Percentiles rank a stretch among this genome's conserved stretches.
Conservation (phyloP, 345 rosid species). For the Gynandropsis gynandra region DNA sequence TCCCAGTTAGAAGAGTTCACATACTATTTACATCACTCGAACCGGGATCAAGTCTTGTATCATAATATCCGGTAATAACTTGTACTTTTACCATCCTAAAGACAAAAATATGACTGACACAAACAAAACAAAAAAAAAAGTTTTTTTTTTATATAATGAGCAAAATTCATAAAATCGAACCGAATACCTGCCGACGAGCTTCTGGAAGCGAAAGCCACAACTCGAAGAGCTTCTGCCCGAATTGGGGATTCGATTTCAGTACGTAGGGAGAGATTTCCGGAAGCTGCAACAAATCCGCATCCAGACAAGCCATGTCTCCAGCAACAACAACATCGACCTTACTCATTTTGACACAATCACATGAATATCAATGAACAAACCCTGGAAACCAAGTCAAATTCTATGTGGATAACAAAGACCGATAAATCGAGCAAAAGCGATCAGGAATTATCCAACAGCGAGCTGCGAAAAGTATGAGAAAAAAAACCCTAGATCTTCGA, state of each 20-base stretch:
- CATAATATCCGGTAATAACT: no score
- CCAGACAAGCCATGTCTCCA: conserved; percentile 58
- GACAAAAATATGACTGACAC: neutral
- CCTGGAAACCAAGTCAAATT: conserved; percentile 2
- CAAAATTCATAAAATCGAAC: neutral
- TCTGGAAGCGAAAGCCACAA: conserved; percentile 97
- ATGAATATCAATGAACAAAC: conserved; percentile 24
- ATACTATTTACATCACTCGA: neutral
- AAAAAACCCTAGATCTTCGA: conserved; percentile 46
- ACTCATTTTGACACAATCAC: conserved; percentile 23
- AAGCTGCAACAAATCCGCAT: conserved; percentile 78
- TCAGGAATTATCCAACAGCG: conserved; percentile 18
- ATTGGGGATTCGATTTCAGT: conserved; percentile 65
- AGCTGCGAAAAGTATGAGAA: conserved; percentile 16
- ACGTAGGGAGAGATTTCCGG: conserved; percentile 69
- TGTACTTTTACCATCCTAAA: no score
- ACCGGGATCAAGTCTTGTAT: neutral
- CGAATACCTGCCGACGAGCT: conserved; percentile 58
- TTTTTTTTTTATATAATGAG: no score
- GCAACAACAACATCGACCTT: conserved; percentile 33
- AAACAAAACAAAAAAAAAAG: conserved; percentile 3
- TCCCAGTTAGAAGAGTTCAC: no score
- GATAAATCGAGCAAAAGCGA: conserved; percentile 1
- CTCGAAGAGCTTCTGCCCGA: conserved; percentile 70
- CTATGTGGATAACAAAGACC: neutral